phyloP scores from a whole-genome alignment of 2,329 filamentous ascomycete genomes.

The Fusarium hostae region DNA sequence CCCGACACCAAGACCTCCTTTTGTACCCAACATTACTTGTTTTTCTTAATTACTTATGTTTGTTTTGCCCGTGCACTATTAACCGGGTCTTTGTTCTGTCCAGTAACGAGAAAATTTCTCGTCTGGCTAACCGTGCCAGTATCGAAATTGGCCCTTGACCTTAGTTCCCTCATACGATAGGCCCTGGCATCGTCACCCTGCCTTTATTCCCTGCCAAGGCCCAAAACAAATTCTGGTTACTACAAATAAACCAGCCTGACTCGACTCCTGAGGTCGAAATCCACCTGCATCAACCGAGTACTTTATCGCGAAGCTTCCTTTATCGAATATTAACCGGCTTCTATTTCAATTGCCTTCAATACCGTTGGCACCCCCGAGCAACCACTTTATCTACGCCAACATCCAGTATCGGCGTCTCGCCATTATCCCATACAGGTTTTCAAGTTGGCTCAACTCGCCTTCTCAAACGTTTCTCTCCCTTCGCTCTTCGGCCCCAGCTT shows the following conservation, averaged over 20 bases:
- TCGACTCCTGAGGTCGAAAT: slow-evolving; percentile 23
- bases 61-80: slow-evolving; percentile 3
- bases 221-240: slow-evolving; percentile 31
- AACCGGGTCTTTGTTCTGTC: slow-evolving; percentile 16
- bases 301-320: slow-evolving; percentile 8
- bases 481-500: slow-evolving; percentile 92
- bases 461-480: slow-evolving; percentile 75
- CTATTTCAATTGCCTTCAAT: slow-evolving; percentile 6
- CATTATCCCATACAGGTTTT: slow-evolving; percentile 63
- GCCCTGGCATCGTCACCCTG: slow-evolving; percentile 27
- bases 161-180: slow-evolving; percentile 31
- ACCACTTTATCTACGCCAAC: slow-evolving; percentile 11
- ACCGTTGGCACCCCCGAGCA: slow-evolving; percentile 8
- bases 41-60: neutral
- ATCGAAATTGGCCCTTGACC: slow-evolving; percentile 36
- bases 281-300: slow-evolving; percentile 11
- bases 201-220: slow-evolving; percentile 33
- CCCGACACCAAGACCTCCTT: slow-evolving; percentile 27
- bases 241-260: slow-evolving; percentile 29
- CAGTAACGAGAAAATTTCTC: slow-evolving; percentile 26
- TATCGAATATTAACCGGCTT: slow-evolving; percentile 7
- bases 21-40: slow-evolving; percentile 1
- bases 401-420: slow-evolving; percentile 37
- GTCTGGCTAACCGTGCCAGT: slow-evolving; percentile 25
- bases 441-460: slow-evolving; percentile 94